These are phyloP conservation scores for Lomentospora prolificans DNA, from an alignment of 2,329 filamentous ascomycete genomes.

Conservation along the genomic window DNA sequence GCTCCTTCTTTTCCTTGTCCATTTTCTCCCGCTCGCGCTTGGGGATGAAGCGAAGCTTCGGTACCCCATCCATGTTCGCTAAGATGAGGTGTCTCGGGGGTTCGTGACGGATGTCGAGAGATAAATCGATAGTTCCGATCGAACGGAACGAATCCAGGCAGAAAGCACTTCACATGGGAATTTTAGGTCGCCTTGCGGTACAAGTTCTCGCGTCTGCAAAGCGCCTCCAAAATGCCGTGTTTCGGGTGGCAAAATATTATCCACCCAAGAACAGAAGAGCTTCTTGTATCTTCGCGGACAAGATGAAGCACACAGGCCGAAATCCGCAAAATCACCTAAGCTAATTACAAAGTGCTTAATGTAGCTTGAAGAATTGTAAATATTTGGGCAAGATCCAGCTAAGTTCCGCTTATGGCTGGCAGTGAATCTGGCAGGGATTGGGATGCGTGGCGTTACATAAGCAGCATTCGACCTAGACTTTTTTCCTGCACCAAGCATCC, in stretches of 20 bases:
- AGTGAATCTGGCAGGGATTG: not conserved
- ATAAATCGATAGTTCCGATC: no score
- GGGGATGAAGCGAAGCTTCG: constrained; percentile 81
- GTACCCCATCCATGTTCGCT: constrained; percentile 15
- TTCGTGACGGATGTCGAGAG: no score
- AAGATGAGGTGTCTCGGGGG: not conserved
- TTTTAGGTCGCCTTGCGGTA: not conserved
- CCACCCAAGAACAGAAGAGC: no score
- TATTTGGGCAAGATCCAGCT: no score
- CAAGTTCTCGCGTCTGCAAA: not conserved
- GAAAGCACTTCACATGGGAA: not conserved
- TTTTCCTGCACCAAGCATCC: not conserved
- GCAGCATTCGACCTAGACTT: not conserved
- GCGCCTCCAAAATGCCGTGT: not conserved
- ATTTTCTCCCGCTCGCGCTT: constrained; percentile 74
- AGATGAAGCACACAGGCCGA: no score
- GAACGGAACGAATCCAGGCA: not conserved
- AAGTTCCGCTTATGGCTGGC: no score
- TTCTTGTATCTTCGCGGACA: no score
- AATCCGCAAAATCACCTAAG: no score
- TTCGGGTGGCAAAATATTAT: not conserved
- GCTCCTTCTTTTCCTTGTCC: constrained; percentile 67
- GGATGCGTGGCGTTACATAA: not conserved
- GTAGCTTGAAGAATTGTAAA: no score
- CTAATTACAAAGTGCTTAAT: no score